Evolutionary conservation across 305 asterid genomes (phyloP).

Genomic region (Rubia peregrina): DNA sequence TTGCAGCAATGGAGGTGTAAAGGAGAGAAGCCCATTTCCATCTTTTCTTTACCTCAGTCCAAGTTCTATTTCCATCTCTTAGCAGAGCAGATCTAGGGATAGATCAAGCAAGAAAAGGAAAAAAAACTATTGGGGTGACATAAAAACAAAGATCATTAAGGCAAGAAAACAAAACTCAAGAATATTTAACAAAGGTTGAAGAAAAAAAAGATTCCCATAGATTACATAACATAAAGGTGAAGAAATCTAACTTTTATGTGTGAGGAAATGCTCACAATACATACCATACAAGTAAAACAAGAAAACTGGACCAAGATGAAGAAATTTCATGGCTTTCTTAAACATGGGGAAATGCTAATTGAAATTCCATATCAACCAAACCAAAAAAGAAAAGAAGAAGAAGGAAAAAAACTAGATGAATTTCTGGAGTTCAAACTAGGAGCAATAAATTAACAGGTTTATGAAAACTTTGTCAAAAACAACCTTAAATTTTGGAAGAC

Average conservation of each 20-base stretch:
- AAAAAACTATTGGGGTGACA: conserved; percentile 13
- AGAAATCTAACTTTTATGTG: not conserved
- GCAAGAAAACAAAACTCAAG: conserved; percentile 18
- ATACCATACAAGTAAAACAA: not conserved
- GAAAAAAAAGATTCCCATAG: not conserved
- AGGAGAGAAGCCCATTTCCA: conserved; percentile 16
- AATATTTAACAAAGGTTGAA: not conserved
- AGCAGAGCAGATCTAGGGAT: conserved; percentile 36
- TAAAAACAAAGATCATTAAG: conserved; percentile 21
- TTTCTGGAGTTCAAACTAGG: not conserved
- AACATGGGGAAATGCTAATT: not conserved
- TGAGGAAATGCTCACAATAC: not conserved
- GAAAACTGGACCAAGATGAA: not conserved
- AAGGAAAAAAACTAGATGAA: not conserved
- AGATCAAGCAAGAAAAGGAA: conserved; percentile 27
- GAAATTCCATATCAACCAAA: not conserved
- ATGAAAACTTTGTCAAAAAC: not conserved
- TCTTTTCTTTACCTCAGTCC: conserved; percentile 23
- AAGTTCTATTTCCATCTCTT: conserved; percentile 20
- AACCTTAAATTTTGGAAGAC: conserved; percentile 1
- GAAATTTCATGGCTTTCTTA: not conserved
- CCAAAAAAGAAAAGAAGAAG: not conserved
- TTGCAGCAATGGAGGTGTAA: conserved; percentile 16
- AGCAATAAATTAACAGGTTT: not conserved
- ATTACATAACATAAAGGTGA: not conserved